Conservation (phyloP, 2,329 filamentous ascomycete genomes). For the Verticillium klebahnii region DNA sequence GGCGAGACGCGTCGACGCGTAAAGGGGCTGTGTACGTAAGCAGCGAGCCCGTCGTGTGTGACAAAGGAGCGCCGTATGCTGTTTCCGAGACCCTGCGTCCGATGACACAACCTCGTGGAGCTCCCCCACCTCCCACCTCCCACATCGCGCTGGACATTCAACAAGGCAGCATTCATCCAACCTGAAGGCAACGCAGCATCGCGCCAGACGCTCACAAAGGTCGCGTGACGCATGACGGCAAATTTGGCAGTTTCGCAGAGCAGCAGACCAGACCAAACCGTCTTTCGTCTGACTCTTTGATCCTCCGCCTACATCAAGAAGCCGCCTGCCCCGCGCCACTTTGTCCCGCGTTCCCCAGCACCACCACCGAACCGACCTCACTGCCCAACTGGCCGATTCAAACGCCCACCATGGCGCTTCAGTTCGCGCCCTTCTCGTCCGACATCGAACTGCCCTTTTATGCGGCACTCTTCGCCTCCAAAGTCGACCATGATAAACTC, state of each 20-base stretch:
- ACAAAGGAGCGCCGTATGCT: not conserved
- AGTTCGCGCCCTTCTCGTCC: slow-evolving; percentile 85
- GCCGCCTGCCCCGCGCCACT: not conserved
- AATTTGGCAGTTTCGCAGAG: not conserved
- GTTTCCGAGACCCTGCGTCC: not conserved
- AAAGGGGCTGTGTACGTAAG: not conserved
- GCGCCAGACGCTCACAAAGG: not conserved
- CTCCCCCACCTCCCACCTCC: not conserved
- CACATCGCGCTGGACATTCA: not conserved
- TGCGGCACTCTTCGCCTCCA: slow-evolving; percentile 82
- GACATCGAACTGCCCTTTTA: slow-evolving; percentile 97
- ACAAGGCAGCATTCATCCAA: not conserved
- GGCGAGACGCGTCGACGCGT: slow-evolving; percentile 1
- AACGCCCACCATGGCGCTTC: slow-evolving; percentile 27
- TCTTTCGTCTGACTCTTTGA: not conserved
- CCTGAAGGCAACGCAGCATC: not conserved
- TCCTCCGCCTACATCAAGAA: not conserved
- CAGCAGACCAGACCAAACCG: not conserved
- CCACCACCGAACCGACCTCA: not conserved
- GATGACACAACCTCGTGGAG: not conserved
- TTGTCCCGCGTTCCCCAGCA: not conserved
- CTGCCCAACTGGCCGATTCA: not conserved
- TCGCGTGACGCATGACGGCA: not conserved
- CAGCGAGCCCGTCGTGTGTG: not conserved
- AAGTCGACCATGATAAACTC: slow-evolving; percentile 96